Base-by-base conservation (phyloP, 208 protist genomes). In the Trypanosoma cruzi region DNA sequence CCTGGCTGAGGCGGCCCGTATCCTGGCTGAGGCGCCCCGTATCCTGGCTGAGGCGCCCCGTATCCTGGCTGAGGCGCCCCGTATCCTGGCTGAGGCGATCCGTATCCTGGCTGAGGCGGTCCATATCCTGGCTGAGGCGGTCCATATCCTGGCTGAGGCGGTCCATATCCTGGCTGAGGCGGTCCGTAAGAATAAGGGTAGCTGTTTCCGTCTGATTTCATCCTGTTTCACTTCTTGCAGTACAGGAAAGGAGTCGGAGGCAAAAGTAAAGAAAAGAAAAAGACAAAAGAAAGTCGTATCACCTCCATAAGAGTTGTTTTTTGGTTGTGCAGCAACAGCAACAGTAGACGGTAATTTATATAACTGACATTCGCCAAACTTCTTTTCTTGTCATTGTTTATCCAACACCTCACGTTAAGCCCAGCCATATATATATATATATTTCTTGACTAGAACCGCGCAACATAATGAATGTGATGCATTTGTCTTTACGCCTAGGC, bases 131-230 rank as follows among this genome's bases (percentile, higher is more conserved):
- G 46, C 50, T 55, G 57, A 5, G 64, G 48, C 37, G 70, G 26
- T 11, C 56, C 57, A 42, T 66, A 64, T 61, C 46, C 44, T 13
- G 58, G 28, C 29, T 62, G 68, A 4, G 46, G 58, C 28, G 48
- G 68, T 7, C 55, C 55, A 2, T 42, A 46, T 8, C 0, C 13
- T 26, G 67, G 57, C 26, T 59, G 24, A 11, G 68, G 49, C 22
- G 65, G 68, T 1, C 68, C 68, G 42, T 74, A 74, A 7, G 48
- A n/a, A 22, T 64, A 52, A 36, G 68, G 6, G 22, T 52, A 52
- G 8, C 5, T 2, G 8, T 57, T 57, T 34, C 29, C 53, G 7
- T 57, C 29, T 10, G 22, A 57, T 18, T n/a, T 4, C 53, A 57
- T 57, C 5, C 53, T 26, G 31, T 57, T 32, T 18, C 20, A 29